These are phyloP conservation scores for Aulographum hederae DNA, from an alignment of 2,329 filamentous ascomycete species.

Conservation along the genomic window DNA sequence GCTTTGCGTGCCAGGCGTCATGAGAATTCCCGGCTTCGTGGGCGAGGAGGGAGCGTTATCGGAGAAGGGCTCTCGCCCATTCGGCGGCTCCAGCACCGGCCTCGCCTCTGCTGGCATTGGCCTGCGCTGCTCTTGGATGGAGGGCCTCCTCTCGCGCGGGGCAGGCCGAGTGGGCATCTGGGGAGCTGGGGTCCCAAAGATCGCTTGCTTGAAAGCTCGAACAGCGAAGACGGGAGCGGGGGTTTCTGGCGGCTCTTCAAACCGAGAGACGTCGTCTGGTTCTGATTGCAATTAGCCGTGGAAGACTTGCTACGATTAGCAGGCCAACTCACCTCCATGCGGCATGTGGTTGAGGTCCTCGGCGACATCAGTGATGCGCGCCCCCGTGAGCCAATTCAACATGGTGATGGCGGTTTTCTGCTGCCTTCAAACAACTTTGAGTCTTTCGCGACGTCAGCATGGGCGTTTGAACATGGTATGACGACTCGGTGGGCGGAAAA, in stretches of 20 bases:
- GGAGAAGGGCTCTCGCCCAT: no score
- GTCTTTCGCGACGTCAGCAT: no score
- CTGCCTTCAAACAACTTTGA: no score
- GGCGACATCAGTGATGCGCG: slow-evolving; percentile 16
- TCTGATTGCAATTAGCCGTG: slow-evolving; percentile 1
- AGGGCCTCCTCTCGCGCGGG: no score
- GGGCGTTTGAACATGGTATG: no score
- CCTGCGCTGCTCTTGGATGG: no score
- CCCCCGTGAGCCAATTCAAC: slow-evolving; percentile 10
- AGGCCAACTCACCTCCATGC: background rate
- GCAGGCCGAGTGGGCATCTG: no score
- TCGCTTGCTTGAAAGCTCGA: slow-evolving; percentile 45
- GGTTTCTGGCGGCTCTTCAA: slow-evolving; percentile 40
- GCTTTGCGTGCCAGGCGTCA: slow-evolving; percentile 40
- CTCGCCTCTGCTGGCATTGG: no score
- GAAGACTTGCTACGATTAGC: background rate
- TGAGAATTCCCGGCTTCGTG: slow-evolving; percentile 39
- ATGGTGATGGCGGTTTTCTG: no score
- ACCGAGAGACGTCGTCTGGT: slow-evolving; percentile 22
- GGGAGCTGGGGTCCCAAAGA: slow-evolving; percentile 48
- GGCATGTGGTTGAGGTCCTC: no score
- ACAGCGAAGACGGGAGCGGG: slow-evolving; percentile 49
- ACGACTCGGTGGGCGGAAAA: no score
- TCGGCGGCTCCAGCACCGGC: no score
- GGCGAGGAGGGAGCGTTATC: slow-evolving; percentile 28